Evolutionary conservation across 2,329 filamentous ascomycete species (phyloP).

Genomic region (Lasiodiplodia gonubiensis): DNA sequence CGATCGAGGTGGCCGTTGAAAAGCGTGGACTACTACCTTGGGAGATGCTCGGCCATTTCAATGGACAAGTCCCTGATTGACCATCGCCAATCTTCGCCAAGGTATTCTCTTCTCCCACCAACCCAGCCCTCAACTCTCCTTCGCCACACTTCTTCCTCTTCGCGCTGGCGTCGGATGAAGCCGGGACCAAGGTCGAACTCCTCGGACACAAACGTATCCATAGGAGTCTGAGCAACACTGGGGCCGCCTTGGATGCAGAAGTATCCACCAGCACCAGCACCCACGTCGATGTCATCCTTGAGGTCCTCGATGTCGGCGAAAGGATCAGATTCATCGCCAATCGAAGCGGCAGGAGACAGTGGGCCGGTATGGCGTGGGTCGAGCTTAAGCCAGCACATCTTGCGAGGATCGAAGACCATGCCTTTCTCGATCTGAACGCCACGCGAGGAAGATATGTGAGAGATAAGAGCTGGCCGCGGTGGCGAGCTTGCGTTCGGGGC

Average conservation of each 20-base stretch:
- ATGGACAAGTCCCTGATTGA: constrained; percentile 23
- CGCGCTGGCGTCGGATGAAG: constrained; percentile 85
- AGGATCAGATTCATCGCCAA: constrained; percentile 88
- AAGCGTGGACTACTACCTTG: too few relatives aligned
- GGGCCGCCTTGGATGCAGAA: constrained; percentile 1
- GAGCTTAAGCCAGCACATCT: constrained; percentile 97
- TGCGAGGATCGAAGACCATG: constrained; percentile 97
- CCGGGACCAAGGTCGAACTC: constrained; percentile 97
- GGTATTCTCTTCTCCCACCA: constrained; percentile 34
- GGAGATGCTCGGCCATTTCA: constrained; percentile 25
- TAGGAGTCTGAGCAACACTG: constrained; percentile 10
- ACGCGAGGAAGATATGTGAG: constrained; percentile 79
- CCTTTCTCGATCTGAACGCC: constrained; percentile 94
- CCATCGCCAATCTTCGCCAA: constrained; percentile 26
- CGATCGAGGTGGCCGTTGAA: not conserved
- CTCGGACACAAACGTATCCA: constrained; percentile 70
- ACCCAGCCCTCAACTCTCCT: constrained; percentile 89
- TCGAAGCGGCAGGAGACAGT: constrained; percentile 60
- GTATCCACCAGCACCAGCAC: constrained; percentile 29
- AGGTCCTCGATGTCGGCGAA: constrained; percentile 96
- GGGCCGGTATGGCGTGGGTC: constrained; percentile 40
- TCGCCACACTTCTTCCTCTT: constrained; percentile 91
- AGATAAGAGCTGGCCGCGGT: constrained; percentile 78
- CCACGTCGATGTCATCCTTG: constrained; percentile 64
- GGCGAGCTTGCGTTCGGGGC: constrained; percentile 44